Base-by-base conservation (phyloP, 495 filamentous ascomycete species). In the Talaromyces adpressus region DNA sequence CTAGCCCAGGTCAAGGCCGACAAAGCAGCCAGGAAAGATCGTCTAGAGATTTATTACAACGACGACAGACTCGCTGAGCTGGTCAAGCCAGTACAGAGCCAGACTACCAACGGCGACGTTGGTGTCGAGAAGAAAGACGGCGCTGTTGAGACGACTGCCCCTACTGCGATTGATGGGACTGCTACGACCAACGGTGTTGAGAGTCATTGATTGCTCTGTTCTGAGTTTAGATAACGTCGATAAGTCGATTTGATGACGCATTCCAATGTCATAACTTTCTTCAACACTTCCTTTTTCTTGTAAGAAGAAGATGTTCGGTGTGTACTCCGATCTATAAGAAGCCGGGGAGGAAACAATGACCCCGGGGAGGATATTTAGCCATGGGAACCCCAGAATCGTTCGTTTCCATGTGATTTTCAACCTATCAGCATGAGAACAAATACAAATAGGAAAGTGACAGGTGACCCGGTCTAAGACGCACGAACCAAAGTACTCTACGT, bases 1-100 rank as follows among this genome's bases (percentile, higher is more conserved):
- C 68, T 77, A 3, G 56, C 65, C 8, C 68, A 71, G 41, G 73
- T 70, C 36, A 73, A 74, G 62, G 70, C 64, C 53, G 73, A 77
- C 58, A 73, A 73, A 52, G 69, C 68, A 52, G 74, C 66, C 12
- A 66, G 62, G 16, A 70, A 62, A 47, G 47, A 69, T 57, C 68
- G 70, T 0, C 16, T 68, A 45, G 72, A 72, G 54, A 65, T 51
- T 4, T 77, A 69, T 39, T 75, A 75, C 63, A 68, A 77, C 39
- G 71, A 74, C 58, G 61, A 60, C 14, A 59, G 45, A 22, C 59
- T 73, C 41, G 69, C 66, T 0, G 58, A 67, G 56, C 25, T 70
- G 47, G 66, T 65, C n/a, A 58, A 65, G 27, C 49, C 51, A 60
- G 27, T 18, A 2, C 5, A 20, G 45, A 57, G 27, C 39, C 29